Percentiles rank a stretch among this genome's conserved stretches.
phyloP scores from a whole-genome alignment of 2,329 filamentous ascomycete species.

The Dryadomyces quercus-mongolicae region DNA sequence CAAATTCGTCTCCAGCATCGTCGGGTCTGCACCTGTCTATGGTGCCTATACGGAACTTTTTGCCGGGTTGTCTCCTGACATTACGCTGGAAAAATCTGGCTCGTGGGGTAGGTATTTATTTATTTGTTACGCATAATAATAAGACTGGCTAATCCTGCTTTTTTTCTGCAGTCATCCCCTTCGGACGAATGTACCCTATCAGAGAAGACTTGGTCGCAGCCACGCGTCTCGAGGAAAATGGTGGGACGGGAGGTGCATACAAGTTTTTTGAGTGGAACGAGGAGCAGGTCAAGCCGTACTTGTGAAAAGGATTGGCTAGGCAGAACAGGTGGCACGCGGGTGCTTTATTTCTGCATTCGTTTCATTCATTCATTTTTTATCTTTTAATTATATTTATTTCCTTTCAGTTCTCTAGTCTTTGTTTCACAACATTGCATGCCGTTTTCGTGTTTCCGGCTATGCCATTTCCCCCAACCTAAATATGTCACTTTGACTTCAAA shows the following conservation, averaged over 20 bases:
- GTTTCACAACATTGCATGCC: no score
- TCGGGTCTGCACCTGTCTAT: constrained; percentile 18
- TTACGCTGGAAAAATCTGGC: constrained; percentile 21
- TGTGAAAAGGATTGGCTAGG: neutral
- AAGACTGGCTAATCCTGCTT: neutral
- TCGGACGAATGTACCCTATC: constrained; percentile 2
- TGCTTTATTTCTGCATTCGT: neutral
- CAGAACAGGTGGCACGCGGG: no score
- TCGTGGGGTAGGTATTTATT: neutral
- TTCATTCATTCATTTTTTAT: neutral
- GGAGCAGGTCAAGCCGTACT: constrained; percentile 6
- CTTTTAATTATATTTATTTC: no score
- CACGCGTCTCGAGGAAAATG: constrained; percentile 2
- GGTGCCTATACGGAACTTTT: constrained; percentile 38
- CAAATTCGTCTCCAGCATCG: constrained; percentile 11
- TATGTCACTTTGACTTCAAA: no score
- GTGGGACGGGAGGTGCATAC: constrained; percentile 3
- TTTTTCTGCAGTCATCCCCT: constrained; percentile 6
- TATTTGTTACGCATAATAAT: neutral
- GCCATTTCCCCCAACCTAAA: no score
- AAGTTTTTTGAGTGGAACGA: constrained; percentile 8
- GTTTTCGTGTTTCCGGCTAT: no score
- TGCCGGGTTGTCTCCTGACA: constrained; percentile 29
- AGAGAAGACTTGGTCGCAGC: constrained; percentile 1
- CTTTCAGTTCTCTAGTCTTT: no score